phyloP scores from a whole-genome alignment of 305 asterid genomes.

The Fraxinus ornus region DNA sequence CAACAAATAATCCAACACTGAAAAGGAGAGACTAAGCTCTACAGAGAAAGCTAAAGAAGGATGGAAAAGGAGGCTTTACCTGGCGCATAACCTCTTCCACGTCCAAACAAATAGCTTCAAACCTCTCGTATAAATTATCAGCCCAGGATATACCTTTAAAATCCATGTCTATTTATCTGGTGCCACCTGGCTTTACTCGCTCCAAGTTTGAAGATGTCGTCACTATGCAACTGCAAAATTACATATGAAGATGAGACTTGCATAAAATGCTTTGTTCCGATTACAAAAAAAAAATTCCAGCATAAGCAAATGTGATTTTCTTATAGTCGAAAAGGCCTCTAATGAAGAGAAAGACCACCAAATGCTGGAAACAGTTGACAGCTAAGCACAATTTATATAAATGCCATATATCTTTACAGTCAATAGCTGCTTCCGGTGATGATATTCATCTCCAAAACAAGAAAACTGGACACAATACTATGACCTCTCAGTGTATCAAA shows the following conservation, averaged over 20 bases:
- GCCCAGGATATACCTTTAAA: slow-evolving; percentile 73
- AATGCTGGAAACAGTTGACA: not conserved
- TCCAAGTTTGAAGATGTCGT: slow-evolving; percentile 16
- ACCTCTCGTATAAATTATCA: slow-evolving; percentile 65
- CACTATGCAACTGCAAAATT: slow-evolving; percentile 28
- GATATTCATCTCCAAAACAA: not conserved
- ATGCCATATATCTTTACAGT: not conserved
- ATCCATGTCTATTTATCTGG: slow-evolving; percentile 47
- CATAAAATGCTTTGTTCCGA: not conserved
- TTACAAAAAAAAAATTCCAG: not conserved
- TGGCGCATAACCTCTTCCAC: slow-evolving; percentile 74
- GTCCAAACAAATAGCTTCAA: slow-evolving; percentile 81
- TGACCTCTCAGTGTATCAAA: not conserved
- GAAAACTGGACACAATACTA: not conserved
- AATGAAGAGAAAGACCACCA: not conserved
- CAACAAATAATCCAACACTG: not conserved
- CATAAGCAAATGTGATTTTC: not conserved
- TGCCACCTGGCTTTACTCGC: slow-evolving; percentile 13
- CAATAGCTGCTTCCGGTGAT: not conserved
- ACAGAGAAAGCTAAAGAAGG: not conserved
- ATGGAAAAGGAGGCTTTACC: slow-evolving; percentile 39
- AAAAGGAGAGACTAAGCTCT: not conserved
- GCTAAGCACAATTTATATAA: not conserved
- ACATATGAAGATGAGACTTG: not conserved
- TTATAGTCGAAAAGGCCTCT: not conserved